phyloP scores from a whole-genome alignment of 768 basidiomycete species.

The Cystofilobasidium macerans region DNA sequence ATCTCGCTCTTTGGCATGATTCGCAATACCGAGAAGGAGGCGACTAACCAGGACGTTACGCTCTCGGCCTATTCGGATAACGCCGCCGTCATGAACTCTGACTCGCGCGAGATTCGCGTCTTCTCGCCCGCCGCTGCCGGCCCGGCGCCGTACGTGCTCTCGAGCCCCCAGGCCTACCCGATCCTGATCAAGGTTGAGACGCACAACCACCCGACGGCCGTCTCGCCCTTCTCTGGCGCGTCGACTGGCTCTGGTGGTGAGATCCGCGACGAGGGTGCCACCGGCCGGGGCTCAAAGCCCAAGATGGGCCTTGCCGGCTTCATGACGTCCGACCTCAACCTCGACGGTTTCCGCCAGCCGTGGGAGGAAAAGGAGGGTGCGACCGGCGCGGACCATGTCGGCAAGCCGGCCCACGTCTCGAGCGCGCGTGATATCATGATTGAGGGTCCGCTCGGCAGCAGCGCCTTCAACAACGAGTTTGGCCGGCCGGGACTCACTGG shows the following conservation, averaged over 20 bases:
- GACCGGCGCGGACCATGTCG: constrained; percentile 50
- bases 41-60: constrained; percentile 56
- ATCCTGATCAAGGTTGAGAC: constrained; percentile 97
- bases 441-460: constrained; percentile 85
- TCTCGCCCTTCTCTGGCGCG: constrained; percentile 96
- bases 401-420: constrained; percentile 79
- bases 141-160: constrained; percentile 27
- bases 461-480: constrained; percentile 97
- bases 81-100: constrained; percentile 80
- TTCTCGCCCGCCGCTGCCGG: constrained; percentile 47
- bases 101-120: constrained; percentile 50
- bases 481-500: constrained; percentile 84
- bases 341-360: constrained; percentile 80
- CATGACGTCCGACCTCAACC: constrained; percentile 83
- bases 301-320: constrained; percentile 91
- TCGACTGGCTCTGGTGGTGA: constrained; percentile 98
- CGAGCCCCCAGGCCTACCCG: constrained; percentile 49
- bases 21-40: constrained; percentile 70
- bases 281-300: constrained; percentile 86
- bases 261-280: constrained; percentile 94
- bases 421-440: constrained; percentile 93
- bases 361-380: constrained; percentile 58
- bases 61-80: constrained; percentile 98
- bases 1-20: constrained; percentile 92
- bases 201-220: constrained; percentile 97